Evolutionary conservation across 768 basidiomycete species (phyloP).

Genomic region (Astraeus odoratus): DNA sequence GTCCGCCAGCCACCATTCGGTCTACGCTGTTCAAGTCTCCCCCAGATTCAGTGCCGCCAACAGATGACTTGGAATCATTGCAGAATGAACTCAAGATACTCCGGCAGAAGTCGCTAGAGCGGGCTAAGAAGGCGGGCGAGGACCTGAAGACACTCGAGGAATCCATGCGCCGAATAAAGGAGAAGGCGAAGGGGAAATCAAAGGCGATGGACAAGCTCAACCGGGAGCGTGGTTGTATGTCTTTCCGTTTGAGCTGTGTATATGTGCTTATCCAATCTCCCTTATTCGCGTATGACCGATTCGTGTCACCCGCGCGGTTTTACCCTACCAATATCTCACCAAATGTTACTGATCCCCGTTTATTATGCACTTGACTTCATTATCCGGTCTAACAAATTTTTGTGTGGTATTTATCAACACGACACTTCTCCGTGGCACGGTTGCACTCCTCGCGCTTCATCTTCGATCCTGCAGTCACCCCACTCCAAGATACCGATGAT

Average conservation of each 20-base stretch:
- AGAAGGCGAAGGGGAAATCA: conserved; percentile 68
- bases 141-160: conserved; percentile 71
- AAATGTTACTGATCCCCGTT: conserved; percentile 8
- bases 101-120: conserved; percentile 48
- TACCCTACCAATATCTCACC: conserved; percentile 7
- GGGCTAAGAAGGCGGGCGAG: conserved; percentile 67
- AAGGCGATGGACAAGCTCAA: conserved; percentile 66
- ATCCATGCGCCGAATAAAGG: conserved; percentile 69
- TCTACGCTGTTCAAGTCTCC: conserved; percentile 58
- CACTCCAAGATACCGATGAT: conserved; percentile 47
- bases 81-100: conserved; percentile 53
- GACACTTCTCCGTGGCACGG: conserved; percentile 1
- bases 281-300: conserved; percentile 13
- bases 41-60: conserved; percentile 60
- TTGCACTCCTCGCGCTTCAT: conserved; percentile 6
- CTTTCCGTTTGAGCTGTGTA: conserved; percentile 11
- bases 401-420: conserved; percentile 10
- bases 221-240: conserved; percentile 73
- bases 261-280: conserved; percentile 6
- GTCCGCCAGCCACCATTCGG: conserved; percentile 41
- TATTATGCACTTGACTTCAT: background rate
- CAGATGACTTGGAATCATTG: conserved; percentile 63
- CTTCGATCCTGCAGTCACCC: conserved; percentile 32
- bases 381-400: conserved; percentile 6
- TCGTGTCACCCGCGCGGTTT: conserved; percentile 2